Evolutionary conservation across 1,139 yeast species (phyloP).

Genomic region (Taiozyma onychis): DNA sequence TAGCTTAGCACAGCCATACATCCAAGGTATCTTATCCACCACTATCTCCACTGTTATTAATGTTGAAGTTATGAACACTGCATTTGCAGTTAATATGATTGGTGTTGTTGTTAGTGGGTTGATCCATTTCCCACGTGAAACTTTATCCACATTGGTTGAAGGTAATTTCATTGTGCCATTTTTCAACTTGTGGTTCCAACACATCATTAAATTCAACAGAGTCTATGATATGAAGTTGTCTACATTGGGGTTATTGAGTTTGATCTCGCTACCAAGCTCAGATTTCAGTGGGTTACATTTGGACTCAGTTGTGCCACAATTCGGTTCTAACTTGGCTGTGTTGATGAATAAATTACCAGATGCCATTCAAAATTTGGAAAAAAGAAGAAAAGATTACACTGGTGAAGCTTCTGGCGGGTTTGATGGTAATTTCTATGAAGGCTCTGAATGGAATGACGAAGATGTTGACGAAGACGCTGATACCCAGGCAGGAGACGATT

Average conservation of each 20-base stretch:
- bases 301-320: conserved; percentile 22
- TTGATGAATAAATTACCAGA: conserved; percentile 59
- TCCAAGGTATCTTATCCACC: conserved; percentile 23
- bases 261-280: conserved; percentile 30
- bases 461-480: conserved; percentile 41
- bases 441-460: conserved; percentile 31
- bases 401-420: conserved; percentile 34
- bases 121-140: conserved; percentile 51
- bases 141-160: conserved; percentile 50
- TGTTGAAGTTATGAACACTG: conserved; percentile 26
- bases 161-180: conserved; percentile 42
- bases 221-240: conserved; percentile 81
- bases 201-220: conserved; percentile 52
- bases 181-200: conserved; percentile 64
- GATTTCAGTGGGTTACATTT: conserved; percentile 26
- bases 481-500: conserved; percentile 35
- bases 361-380: conserved; percentile 63
- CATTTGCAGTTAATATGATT: conserved; percentile 50
- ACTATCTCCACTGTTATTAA: conserved; percentile 24
- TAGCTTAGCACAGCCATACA: conserved; percentile 19
- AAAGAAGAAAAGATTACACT: conserved; percentile 49
- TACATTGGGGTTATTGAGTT: conserved; percentile 56
- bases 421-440: conserved; percentile 21
- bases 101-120: conserved; percentile 67
- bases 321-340: conserved; percentile 44